phyloP scores from a whole-genome alignment of 1,139 yeast species.

The Debaryomyces fabryi region DNA sequence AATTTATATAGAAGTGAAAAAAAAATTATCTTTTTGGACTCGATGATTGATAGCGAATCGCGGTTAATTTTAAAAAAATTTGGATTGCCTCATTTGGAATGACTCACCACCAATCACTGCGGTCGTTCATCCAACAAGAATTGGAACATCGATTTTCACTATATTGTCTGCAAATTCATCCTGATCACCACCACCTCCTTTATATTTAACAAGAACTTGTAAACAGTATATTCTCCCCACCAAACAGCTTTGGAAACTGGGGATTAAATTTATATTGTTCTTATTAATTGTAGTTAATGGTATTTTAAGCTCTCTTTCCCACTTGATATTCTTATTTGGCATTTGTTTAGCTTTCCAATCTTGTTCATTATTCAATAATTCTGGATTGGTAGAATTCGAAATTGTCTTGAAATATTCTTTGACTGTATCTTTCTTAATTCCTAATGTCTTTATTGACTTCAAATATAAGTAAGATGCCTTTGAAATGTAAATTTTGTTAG shows the following conservation, averaged over 20 bases:
- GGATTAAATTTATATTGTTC: slow-evolving; percentile 43
- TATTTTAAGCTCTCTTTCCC: slow-evolving; percentile 32
- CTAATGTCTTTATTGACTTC: slow-evolving; percentile 42
- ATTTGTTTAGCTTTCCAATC: slow-evolving; percentile 35
- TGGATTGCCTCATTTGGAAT: slow-evolving; percentile 36
- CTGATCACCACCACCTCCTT: slow-evolving; percentile 41
- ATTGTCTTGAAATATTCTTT: slow-evolving; percentile 39
- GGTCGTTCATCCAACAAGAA: slow-evolving; percentile 37
- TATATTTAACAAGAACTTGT: slow-evolving; percentile 42
- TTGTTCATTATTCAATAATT: slow-evolving; percentile 23
- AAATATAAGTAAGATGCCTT: slow-evolving; percentile 40
- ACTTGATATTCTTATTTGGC: slow-evolving; percentile 22
- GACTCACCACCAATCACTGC: slow-evolving; percentile 22
- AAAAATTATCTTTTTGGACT: slow-evolving; percentile 10
- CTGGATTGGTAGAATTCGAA: slow-evolving; percentile 25
- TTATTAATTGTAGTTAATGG: slow-evolving; percentile 40
- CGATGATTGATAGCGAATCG: slow-evolving; percentile 40
- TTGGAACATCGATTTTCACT: slow-evolving; percentile 44
- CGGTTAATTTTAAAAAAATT: slow-evolving; percentile 28
- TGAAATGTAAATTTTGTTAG: slow-evolving; percentile 36
- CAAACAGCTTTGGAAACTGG: slow-evolving; percentile 48
- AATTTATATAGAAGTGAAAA: slow-evolving; percentile 10
- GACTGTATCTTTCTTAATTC: slow-evolving; percentile 46
- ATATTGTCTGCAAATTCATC: slow-evolving; percentile 39
- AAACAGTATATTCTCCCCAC: slow-evolving; percentile 47